Evolutionary conservation across 148 eudicot genomes (phyloP).

Genomic region (Selenicereus undatus): DNA sequence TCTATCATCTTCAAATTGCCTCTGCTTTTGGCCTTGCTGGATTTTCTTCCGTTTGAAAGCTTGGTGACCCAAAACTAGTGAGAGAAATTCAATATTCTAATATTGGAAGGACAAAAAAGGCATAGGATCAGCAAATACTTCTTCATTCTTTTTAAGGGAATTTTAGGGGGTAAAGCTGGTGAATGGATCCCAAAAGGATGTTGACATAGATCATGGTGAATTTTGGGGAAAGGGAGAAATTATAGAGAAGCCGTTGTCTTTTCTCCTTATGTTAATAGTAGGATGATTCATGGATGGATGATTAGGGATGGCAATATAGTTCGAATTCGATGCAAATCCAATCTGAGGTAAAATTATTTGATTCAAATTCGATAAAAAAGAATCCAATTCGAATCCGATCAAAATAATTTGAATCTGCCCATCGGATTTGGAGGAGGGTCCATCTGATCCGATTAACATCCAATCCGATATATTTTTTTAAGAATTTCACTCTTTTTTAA

Average conservation of each 20-base stretch:
- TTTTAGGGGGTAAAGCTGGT: background rate
- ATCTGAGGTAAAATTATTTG: too few species aligned
- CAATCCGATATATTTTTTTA: too few species aligned
- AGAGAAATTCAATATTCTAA: background rate
- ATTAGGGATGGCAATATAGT: background rate
- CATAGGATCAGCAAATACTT: background rate
- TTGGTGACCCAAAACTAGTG: background rate
- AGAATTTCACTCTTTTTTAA: too few species aligned
- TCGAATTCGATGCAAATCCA: too few species aligned
- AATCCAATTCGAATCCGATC: too few species aligned
- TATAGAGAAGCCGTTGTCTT: background rate
- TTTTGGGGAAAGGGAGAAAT: background rate
- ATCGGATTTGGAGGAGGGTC: too few species aligned
- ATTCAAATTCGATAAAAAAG: too few species aligned
- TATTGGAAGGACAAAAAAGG: background rate
- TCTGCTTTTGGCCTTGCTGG: background rate
- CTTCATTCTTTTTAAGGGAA: background rate
- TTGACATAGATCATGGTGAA: background rate
- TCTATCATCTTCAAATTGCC: background rate
- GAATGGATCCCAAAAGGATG: background rate
- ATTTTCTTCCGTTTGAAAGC: background rate
- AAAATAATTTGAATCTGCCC: too few species aligned
- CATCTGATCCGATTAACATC: too few species aligned
- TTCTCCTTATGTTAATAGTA: background rate
- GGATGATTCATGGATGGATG: background rate